Evolutionary conservation across 2,329 filamentous ascomycete species (phyloP).

Genomic region (Biscogniauxia sp.): DNA sequence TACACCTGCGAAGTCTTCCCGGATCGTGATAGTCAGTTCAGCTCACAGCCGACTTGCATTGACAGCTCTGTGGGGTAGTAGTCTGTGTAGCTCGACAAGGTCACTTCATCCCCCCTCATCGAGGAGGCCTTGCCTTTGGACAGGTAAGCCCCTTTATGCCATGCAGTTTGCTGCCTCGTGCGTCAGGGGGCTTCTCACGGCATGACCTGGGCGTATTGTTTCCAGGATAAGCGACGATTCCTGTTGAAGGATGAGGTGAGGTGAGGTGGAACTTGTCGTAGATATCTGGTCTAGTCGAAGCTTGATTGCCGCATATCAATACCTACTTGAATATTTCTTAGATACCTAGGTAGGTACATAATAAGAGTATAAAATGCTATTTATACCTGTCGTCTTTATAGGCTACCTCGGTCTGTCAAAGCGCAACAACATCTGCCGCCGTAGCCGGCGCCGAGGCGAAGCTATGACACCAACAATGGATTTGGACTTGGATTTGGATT

Average conservation of each 20-base stretch:
- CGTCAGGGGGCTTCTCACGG: neutral
- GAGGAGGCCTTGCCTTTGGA: neutral
- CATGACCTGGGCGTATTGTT: neutral
- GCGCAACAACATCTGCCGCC: neutral
- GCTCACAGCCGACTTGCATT: conserved; percentile 24
- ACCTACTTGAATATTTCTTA: neutral
- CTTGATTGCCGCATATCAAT: neutral
- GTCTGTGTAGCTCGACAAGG: conserved; percentile 4
- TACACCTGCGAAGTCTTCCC: conserved; percentile 12
- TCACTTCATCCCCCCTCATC: neutral
- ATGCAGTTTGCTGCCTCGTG: neutral
- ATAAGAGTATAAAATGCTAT: neutral
- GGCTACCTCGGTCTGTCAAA: neutral
- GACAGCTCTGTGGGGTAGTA: conserved; percentile 28
- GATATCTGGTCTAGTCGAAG: neutral
- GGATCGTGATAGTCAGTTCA: conserved; percentile 17
- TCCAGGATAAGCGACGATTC: neutral
- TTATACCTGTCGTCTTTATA: neutral
- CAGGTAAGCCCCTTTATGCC: neutral
- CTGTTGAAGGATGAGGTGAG: too few species aligned
- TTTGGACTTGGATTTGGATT: too few species aligned
- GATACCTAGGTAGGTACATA: too few species aligned
- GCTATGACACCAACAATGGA: too few species aligned
- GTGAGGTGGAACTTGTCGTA: neutral
- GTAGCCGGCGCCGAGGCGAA: neutral